Conservation (phyloP, 768 basidiomycete genomes). For the Mycena polygramma region DNA sequence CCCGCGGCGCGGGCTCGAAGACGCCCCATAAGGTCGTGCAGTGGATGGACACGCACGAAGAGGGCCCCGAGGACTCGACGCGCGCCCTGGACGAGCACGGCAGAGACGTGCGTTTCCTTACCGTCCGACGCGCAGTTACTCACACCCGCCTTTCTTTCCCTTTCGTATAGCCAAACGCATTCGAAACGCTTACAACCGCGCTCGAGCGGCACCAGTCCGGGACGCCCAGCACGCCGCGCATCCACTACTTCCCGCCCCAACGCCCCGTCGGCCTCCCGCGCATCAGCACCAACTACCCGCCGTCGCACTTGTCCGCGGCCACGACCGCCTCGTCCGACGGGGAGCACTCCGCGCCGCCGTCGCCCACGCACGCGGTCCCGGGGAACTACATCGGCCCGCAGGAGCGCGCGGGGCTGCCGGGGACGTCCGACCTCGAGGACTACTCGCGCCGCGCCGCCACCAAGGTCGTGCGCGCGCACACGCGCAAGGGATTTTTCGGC, state of each 20-base stretch:
- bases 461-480: constrained; percentile 60
- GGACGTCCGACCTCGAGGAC: constrained; percentile 46
- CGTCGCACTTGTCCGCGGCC: constrained; percentile 11
- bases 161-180: constrained; percentile 64
- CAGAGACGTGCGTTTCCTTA: constrained; percentile 58
- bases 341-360: constrained; percentile 37
- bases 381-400: constrained; percentile 71
- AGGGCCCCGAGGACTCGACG: constrained; percentile 32
- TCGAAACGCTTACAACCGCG: constrained; percentile 62
- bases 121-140: background rate
- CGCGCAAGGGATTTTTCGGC: constrained; percentile 44
- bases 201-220: constrained; percentile 63
- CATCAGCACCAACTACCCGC: constrained; percentile 28
- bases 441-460: constrained; percentile 52
- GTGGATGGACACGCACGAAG: constrained; percentile 54
- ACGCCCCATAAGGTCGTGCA: constrained; percentile 65
- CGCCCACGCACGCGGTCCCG: constrained; percentile 54
- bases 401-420: constrained; percentile 74
- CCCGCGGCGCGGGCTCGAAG: constrained; percentile 48
- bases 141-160: background rate
- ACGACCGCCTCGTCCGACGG: constrained; percentile 37
- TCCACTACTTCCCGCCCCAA: constrained; percentile 49
- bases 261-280: constrained; percentile 29
- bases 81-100: constrained; percentile 68
- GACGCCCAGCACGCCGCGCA: constrained; percentile 37